Evolutionary conservation across 768 basidiomycete genomes (phyloP).

Genomic region (Podaxis sp.): DNA sequence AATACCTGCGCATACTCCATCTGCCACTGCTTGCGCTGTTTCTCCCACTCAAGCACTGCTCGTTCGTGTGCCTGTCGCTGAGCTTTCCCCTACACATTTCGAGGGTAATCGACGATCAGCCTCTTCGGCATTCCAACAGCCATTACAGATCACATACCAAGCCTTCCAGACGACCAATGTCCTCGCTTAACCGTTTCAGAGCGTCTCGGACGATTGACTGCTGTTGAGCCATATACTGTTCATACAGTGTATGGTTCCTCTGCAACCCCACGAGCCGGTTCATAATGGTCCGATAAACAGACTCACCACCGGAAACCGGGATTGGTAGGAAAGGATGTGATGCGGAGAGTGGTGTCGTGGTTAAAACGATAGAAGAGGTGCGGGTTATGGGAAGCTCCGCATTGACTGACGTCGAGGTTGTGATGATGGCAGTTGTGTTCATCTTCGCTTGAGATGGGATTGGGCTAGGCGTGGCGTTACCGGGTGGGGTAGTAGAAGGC

Average conservation of each 20-base stretch:
- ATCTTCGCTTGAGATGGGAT: neutral
- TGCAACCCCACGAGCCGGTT: constrained; percentile 85
- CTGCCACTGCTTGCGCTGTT: constrained; percentile 61
- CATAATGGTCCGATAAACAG: constrained; percentile 95
- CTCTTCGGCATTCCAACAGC: neutral
- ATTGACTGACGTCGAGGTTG: constrained; percentile 8
- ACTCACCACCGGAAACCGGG: constrained; percentile 58
- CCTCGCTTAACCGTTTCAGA: constrained; percentile 68
- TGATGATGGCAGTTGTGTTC: constrained; percentile 3
- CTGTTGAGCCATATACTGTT: constrained; percentile 88
- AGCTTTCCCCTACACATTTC: constrained; percentile 50
- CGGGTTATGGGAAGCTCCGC: constrained; percentile 8
- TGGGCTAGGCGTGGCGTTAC: neutral
- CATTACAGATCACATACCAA: constrained; percentile 43
- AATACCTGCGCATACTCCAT: constrained; percentile 66
- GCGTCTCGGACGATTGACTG: constrained; percentile 69
- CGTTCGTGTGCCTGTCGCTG: constrained; percentile 67
- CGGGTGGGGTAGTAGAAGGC: constrained; percentile 5
- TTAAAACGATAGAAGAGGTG: constrained; percentile 12
- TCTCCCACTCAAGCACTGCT: constrained; percentile 63
- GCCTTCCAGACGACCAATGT: constrained; percentile 74
- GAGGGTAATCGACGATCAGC: neutral
- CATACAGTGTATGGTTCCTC: constrained; percentile 80
- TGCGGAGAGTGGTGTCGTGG: constrained; percentile 10
- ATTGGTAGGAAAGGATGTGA: constrained; percentile 11